Percentiles rank a stretch among this genome's conserved stretches.
These are phyloP conservation scores for Claviceps maximensis DNA, from an alignment of 2,329 filamentous ascomycete genomes.

Conservation along the genomic window DNA sequence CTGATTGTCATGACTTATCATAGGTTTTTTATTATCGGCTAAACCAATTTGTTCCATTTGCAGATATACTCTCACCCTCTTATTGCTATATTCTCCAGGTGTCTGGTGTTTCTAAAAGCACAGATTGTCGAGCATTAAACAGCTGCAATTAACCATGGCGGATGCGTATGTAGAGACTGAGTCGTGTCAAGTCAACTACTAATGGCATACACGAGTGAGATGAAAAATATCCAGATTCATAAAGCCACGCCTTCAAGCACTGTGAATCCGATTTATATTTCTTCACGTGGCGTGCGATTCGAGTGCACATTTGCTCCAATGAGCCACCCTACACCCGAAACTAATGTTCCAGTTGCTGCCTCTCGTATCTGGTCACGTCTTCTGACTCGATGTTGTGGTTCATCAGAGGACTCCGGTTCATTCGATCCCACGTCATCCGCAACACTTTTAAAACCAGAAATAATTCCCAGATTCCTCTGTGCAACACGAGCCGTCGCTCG, in stretches of 20 bases:
- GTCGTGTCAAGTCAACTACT: neutral
- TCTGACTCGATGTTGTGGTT: slow-evolving; percentile 33
- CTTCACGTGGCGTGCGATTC: neutral
- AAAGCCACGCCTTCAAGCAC: neutral
- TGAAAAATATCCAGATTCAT: neutral
- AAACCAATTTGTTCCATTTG: neutral
- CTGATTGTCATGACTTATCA: neutral
- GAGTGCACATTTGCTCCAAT: slow-evolving; percentile 38
- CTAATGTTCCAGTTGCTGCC: slow-evolving; percentile 52
- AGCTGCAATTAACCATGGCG: neutral
- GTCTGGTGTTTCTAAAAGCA: neutral
- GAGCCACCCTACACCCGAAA: slow-evolving; percentile 55
- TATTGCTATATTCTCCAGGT: neutral
- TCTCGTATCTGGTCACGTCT: slow-evolving; percentile 61
- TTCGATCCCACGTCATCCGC: slow-evolving; percentile 7
- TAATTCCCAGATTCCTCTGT: slow-evolving; percentile 41
- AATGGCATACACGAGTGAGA: neutral
- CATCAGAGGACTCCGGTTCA: slow-evolving; percentile 13
- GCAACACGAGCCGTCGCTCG: slow-evolving; percentile 46
- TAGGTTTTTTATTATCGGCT: neutral
- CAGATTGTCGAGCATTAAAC: neutral
- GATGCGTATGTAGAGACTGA: neutral
- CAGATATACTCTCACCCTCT: neutral
- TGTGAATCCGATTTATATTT: neutral
- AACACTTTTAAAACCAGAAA: slow-evolving; percentile 35